Conservation (phyloP, 352 stramenopile species). For the Pythium utonaiense region DNA sequence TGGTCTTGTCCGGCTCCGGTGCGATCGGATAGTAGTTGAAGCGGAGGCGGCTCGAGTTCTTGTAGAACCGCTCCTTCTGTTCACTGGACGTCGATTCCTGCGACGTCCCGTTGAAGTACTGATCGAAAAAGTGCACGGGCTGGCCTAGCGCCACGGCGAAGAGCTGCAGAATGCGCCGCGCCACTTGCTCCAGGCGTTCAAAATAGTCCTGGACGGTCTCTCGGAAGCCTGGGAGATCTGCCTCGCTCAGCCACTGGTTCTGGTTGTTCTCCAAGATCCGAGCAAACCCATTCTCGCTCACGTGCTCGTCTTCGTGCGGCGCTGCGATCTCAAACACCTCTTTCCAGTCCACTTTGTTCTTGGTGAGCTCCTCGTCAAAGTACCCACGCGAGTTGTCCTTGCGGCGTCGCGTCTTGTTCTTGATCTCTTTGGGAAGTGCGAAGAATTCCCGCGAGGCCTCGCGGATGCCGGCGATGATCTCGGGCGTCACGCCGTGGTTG, state of each 20-base stretch:
- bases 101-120: conserved; percentile 33
- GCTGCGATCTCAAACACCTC: conserved; percentile 71
- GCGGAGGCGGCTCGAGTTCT: conserved; percentile 85
- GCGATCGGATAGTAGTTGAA: conserved; percentile 89
- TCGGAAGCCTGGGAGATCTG: conserved; percentile 49
- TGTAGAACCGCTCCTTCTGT: conserved; percentile 4
- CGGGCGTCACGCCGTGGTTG: conserved; percentile 59
- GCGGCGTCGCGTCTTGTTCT: conserved; percentile 53
- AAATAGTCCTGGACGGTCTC: conserved; percentile 34
- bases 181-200: conserved; percentile 40
- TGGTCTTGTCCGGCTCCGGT: conserved; percentile 35
- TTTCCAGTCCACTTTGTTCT: conserved; percentile 91
- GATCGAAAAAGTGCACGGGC: conserved; percentile 41
- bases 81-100: conserved; percentile 4
- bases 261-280: conserved; percentile 28
- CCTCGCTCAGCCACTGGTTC: conserved; percentile 77
- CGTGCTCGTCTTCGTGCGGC: conserved; percentile 21
- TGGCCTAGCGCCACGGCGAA: conserved; percentile 49
- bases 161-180: conserved; percentile 41
- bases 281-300: too few species aligned
- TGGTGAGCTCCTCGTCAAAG: conserved; percentile 93
- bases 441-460: conserved; percentile 78
- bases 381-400: conserved; percentile 87
- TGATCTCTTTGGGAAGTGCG: conserved; percentile 47
- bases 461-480: conserved; percentile 65